Base-by-base conservation (phyloP, 441 rosid species). In the Adansonia rubrostipa region DNA sequence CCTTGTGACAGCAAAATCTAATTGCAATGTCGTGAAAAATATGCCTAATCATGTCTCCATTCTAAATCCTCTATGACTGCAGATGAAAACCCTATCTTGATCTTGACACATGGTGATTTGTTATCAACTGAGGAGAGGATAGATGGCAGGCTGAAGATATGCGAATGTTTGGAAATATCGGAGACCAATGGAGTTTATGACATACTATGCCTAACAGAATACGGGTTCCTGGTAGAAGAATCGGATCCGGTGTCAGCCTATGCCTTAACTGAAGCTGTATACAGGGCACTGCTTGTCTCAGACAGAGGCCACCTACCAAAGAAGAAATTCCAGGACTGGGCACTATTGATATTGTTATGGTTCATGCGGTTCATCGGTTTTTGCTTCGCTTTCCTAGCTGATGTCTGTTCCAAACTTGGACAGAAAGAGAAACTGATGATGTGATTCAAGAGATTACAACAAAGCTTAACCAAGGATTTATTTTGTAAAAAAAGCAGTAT, bases 51-150 rank as follows among this genome's bases (percentile, higher is more conserved):
- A 11, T 71, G n/a, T 44, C n/a, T 56, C 47, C 51, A 22, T 50
- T 68, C 22, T 2, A 53, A n/a, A 71, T 8, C 33, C 15, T 58
- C 5, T 61, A 20, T 73, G 50, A 36, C 11, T 80, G 82, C 88
- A 88, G 92, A 84, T 71, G 92, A 89, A 81, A 91, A 84, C 74
- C 92, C 91, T 1, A 70, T 91, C 17, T 60, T 89, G 83, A 82
- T 87, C 48, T 60, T 91, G 73, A 89, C 94, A 17, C 94, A 89
- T 10, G 94, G 94, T 1, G 94, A 91, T 68, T 28, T 85, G 77
- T 63, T 91, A 73, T 63, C 88, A 3, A 56, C 84, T 0, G 92
- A 89, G 74, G 91, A 88, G 69, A 79, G 94, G 76, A 82, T 89
- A 0, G 88, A 84, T 13, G 86, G 76, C 71, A 82, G 94, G 80